Percentiles rank a stretch among this genome's conserved stretches.
phyloP scores from a whole-genome alignment of 306 rosid genomes.

The Quillaja saponaria region DNA sequence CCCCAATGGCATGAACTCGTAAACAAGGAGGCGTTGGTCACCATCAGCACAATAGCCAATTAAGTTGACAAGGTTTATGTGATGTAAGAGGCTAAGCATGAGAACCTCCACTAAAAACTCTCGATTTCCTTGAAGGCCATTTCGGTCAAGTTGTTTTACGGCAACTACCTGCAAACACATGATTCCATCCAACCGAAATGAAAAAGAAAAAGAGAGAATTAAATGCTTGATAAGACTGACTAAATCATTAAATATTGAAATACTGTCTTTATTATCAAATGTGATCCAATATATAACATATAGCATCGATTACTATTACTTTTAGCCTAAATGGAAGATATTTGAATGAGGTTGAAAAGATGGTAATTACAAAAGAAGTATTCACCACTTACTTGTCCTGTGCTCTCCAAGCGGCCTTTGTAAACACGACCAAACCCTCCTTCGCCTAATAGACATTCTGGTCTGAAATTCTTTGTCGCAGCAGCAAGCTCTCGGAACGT shows the following conservation, averaged over 20 bases:
- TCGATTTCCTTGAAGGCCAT: conserved; percentile 75
- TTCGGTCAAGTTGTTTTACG: conserved; percentile 81
- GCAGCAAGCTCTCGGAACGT: conserved; percentile 96
- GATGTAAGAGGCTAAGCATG: conserved; percentile 99
- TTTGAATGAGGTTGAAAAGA: conserved; percentile 2
- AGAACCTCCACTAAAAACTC: conserved; percentile 98
- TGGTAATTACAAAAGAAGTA: background rate
- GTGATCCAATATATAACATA: conserved; percentile 9
- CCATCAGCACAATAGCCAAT: conserved; percentile 94
- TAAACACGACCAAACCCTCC: conserved; percentile 98
- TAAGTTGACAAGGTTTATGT: conserved; percentile 91
- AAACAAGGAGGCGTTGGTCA: conserved; percentile 81
- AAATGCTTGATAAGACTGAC: background rate
- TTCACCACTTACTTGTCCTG: conserved; percentile 75
- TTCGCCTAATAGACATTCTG: conserved; percentile 85
- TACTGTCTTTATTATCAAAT: no score
- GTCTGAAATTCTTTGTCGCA: conserved; percentile 87
- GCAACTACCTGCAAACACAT: conserved; percentile 68
- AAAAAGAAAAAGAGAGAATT: background rate
- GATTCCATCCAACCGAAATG: conserved; percentile 10
- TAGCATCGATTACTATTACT: conserved; percentile 5
- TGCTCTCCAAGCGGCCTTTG: conserved; percentile 90
- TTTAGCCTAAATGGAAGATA: conserved; percentile 14
- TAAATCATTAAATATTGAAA: background rate
- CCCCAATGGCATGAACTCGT: conserved; percentile 97